These are phyloP conservation scores for Saturnispora sanitii DNA, from an alignment of 805 yeast genomes.

Conservation along the genomic window DNA sequence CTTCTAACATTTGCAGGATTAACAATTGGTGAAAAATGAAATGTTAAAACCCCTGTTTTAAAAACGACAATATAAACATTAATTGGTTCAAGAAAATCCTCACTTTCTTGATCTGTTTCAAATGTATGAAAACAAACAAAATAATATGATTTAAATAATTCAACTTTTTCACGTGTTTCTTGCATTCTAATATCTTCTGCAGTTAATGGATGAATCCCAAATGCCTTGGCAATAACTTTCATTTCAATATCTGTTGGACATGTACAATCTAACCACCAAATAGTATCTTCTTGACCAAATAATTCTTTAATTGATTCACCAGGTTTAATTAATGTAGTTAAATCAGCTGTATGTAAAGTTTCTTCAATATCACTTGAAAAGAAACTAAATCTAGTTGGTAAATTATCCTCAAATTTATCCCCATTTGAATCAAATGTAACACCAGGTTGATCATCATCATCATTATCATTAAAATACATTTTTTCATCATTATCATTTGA, in stretches of 20 bases:
- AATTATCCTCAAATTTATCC: constrained; percentile 12
- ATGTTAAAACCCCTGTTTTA: constrained; percentile 55
- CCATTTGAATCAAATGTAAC: constrained; percentile 13
- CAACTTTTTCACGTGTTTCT: constrained; percentile 96
- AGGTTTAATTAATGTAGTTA: constrained; percentile 63
- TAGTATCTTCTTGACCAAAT: constrained; percentile 61
- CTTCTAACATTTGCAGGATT: constrained; percentile 73
- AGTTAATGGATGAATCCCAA: constrained; percentile 95
- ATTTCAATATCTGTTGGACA: constrained; percentile 94
- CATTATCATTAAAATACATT: not conserved
- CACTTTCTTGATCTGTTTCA: constrained; percentile 73
- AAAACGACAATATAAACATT: constrained; percentile 67
- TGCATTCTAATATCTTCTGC: constrained; percentile 96
- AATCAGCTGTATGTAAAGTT: constrained; percentile 82
- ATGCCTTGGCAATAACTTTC: constrained; percentile 85
- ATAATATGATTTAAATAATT: constrained; percentile 78
- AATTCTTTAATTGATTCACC: constrained; percentile 58
- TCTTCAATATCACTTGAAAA: constrained; percentile 76
- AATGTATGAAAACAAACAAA: constrained; percentile 96
- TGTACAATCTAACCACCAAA: constrained; percentile 95
- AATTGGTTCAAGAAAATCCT: constrained; percentile 75
- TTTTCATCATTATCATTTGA: not conserved
- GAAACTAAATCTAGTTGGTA: constrained; percentile 74
- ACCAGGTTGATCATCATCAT: constrained; percentile 4
- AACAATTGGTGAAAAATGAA: constrained; percentile 58